Evolutionary conservation across 2,329 filamentous ascomycete genomes (phyloP).

Genomic region (Colletotrichum ledebouriae): DNA sequence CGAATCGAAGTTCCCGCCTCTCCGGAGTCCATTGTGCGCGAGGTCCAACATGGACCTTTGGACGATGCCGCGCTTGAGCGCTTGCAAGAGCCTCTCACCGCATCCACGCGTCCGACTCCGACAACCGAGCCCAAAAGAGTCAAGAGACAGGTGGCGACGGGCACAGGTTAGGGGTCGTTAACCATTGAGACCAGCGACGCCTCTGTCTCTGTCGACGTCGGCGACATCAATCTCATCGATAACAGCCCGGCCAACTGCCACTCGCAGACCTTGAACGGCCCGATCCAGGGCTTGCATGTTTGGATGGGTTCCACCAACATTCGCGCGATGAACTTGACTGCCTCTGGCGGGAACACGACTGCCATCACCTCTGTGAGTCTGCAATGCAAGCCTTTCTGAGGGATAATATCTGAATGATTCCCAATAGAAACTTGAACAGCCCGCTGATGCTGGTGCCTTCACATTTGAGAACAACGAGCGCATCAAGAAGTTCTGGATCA

Average conservation of each 20-base stretch:
- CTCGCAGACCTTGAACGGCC: slow-evolving; percentile 23
- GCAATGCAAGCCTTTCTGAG: not conserved
- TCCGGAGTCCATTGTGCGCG: slow-evolving; percentile 3
- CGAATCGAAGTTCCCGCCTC: slow-evolving; percentile 1
- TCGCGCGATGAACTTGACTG: slow-evolving; percentile 23
- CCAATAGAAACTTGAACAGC: slow-evolving; percentile 15
- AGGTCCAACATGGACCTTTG: slow-evolving; percentile 17
- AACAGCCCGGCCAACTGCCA: slow-evolving; percentile 12
- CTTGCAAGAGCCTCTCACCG: slow-evolving; percentile 19
- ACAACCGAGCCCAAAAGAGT: slow-evolving; percentile 5
- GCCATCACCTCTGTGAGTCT: slow-evolving; percentile 19
- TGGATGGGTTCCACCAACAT: slow-evolving; percentile 29
- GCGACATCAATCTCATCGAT: slow-evolving; percentile 18
- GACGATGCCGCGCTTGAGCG: slow-evolving; percentile 19
- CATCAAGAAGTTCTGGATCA: slow-evolving; percentile 15
- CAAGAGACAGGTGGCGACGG: slow-evolving; percentile 3
- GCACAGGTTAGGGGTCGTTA: not conserved
- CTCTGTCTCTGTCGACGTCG: slow-evolving; percentile 27
- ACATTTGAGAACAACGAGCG: too few relatives aligned
- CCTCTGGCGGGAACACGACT: slow-evolving; percentile 20
- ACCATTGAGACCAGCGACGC: slow-evolving; percentile 11
- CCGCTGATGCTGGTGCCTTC: slow-evolving; percentile 21
- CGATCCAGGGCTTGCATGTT: slow-evolving; percentile 24
- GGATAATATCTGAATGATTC: not conserved
- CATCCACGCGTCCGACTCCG: not conserved